Base-by-base conservation (phyloP, 2,329 filamentous ascomycete genomes). In the Penicillium sp. region DNA sequence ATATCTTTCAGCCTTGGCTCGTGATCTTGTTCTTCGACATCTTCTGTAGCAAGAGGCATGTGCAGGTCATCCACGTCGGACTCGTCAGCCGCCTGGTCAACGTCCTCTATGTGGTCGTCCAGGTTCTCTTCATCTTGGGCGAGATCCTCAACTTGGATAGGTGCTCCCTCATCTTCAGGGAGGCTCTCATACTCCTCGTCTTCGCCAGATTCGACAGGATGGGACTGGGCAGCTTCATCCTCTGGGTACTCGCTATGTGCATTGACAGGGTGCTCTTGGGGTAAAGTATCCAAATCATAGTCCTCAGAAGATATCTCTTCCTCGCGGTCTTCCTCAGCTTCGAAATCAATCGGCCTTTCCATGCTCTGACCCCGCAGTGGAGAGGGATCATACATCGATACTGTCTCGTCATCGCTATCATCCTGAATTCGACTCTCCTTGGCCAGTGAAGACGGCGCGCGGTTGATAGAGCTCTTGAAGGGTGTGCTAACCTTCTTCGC, bases 401-500 rank as follows among this genome's bases (percentile, higher is more conserved):
- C 45, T 19, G 48, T 53, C 17, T 44, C 45, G n/a, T 45, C 51
- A 15, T 62, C 56, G 7, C 30, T 41, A 9, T 58, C 53, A 1
- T 57, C 53, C 21, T 55, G 56, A 7, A 46, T 21, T 2, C 56
- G 26, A 8, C 52, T n/a, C 3, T 48, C 19, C 17, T 68, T 56
- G 15, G n/a, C 47, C 13, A 63, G 30, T 2, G 68, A 59, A 13
- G 62, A 55, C 49, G 64, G 70, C 13, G 59, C 59, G 1, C 65
- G 64, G 11, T 68, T 63, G 2, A 72, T 56, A 15, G 70, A 72
- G 35, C 64, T 69, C 54, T 79, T 81, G 57, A 76, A 75, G 0
- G 79, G 77, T 5, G 78, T 78, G 8, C 70, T 68, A 26, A 78
- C 72, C 52, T 78, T 76, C 62, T 79, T 79, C 2, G 81, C 79